Evolutionary conservation across 441 rosid genomes (phyloP), one percentile per base, ranked within the genome.

Genomic region (Dalechampia spathulata): DNA sequence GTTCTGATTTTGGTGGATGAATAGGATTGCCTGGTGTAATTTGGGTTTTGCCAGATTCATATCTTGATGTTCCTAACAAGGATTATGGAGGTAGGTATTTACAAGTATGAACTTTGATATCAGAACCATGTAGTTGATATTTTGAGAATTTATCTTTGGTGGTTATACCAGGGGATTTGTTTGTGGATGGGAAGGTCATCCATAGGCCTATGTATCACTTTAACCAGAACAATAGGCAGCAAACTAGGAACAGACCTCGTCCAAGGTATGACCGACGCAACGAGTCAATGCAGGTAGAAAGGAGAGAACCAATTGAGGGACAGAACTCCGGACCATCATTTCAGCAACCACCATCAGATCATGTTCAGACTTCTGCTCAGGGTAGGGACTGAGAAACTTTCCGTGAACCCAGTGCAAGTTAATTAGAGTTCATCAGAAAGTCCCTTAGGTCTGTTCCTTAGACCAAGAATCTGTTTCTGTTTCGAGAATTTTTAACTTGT

Each of bases 31-130:
- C 90, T 51, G 88, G 90, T 64, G 98, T 92, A 43, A 90, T 89
- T 17, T 92, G 96, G 99, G 97, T 92, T 36, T 72, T 92, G 19
- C 97, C 96, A 0, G 99, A 92, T 83, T 89, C 99, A 3, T 89
- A 85, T 65, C 87, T 86, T 23, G 97, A 92, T 62, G 97, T 92
- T 50, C 99, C 92, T 51, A 89, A 85, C 78, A 92, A 86, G 67
- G 97, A 92, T 64, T 92, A 92, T 67, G 99, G 97, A 78, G 99
- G 99, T 86, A 37, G 20, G 82, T 67, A 28, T 22, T 51, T 9
- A 8, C 28, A 5, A 2, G 16, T 34, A 14, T 38, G 27, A 34
- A 8, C 34, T 30, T 8, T 12, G 8, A 28, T 38, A 4, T 1
- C 37, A 7, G 7, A 23, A 22, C 40, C 48, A 40, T 21, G 20